phyloP scores from a whole-genome alignment of 108 stramenopile genomes.

The Nitzschia inconspicua region DNA sequence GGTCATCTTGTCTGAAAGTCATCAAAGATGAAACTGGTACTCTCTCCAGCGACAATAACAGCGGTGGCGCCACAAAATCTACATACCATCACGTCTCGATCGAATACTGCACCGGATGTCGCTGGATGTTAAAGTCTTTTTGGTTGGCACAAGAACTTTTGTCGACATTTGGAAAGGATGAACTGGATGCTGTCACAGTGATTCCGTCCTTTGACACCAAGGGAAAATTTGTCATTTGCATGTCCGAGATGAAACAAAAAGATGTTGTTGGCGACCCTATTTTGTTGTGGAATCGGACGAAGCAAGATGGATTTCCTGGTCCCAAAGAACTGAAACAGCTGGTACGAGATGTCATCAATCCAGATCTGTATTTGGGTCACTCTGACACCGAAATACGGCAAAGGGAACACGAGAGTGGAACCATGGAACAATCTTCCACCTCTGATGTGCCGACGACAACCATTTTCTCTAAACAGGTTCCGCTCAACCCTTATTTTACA shows the following conservation, averaged over 20 bases:
- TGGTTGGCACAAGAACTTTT: constrained; percentile 83
- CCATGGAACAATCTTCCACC: too few species aligned
- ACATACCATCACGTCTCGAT: too few species aligned
- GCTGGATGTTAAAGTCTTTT: constrained; percentile 73
- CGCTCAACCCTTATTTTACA: not conserved
- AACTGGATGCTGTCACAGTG: constrained; percentile 43
- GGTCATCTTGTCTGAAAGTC: too few species aligned
- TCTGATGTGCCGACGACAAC: not conserved
- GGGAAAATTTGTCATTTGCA: constrained; percentile 5
- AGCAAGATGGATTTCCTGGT: constrained; percentile 63
- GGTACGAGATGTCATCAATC: constrained; percentile 66
- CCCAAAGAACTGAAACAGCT: constrained; percentile 55
- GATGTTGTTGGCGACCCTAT: not conserved
- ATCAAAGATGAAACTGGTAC: too few species aligned
- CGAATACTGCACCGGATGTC: constrained; percentile 80
- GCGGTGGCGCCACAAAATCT: too few species aligned
- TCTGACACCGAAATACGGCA: constrained; percentile 32
- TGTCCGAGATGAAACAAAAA: not conserved
- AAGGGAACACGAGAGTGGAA: not conserved
- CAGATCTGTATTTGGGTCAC: constrained; percentile 63
- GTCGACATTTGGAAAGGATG: constrained; percentile 63
- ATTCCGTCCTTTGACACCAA: constrained; percentile 23
- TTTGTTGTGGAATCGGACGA: constrained; percentile 49
- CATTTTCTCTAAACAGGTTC: not conserved
- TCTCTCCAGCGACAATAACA: too few species aligned